Evolutionary conservation across 1,284 basidiomycete species (phyloP).

Genomic region (Pterula multifida): DNA sequence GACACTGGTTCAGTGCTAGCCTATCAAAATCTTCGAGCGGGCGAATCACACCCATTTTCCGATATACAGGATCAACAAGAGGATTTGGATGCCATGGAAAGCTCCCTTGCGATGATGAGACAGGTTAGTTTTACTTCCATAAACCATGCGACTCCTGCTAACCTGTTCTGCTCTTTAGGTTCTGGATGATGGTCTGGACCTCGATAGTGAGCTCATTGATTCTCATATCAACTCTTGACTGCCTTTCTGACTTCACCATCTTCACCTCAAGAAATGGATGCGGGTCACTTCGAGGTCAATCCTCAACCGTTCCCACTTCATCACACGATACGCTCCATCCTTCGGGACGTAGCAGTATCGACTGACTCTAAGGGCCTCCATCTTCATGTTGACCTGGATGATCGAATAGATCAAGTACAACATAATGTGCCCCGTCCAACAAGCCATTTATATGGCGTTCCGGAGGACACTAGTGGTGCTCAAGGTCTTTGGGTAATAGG

Average conservation of each 20-base stretch:
- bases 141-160: conserved; percentile 28
- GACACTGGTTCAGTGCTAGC: neutral
- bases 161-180: conserved; percentile 37
- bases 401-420: conserved; percentile 28
- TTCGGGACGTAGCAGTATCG: conserved; percentile 32
- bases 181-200: conserved; percentile 39
- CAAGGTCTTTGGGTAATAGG: conserved; percentile 24
- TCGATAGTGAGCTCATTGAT: conserved; percentile 17
- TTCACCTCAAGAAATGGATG: conserved; percentile 18
- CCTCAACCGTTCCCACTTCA: conserved; percentile 36
- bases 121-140: conserved; percentile 15
- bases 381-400: conserved; percentile 31
- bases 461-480: too few relatives aligned
- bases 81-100: neutral
- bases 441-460: too few relatives aligned
- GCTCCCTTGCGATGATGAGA: neutral
- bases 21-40: neutral
- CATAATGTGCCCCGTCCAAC: conserved; percentile 11
- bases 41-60: neutral
- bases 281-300: conserved; percentile 24
- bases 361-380: conserved; percentile 25
- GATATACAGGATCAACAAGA: neutral
- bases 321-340: conserved; percentile 32
- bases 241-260: neutral
- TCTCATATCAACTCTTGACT: too few relatives aligned